Conservation (phyloP, 495 filamentous ascomycete species). For the Trichodelitschia bisporula region DNA sequence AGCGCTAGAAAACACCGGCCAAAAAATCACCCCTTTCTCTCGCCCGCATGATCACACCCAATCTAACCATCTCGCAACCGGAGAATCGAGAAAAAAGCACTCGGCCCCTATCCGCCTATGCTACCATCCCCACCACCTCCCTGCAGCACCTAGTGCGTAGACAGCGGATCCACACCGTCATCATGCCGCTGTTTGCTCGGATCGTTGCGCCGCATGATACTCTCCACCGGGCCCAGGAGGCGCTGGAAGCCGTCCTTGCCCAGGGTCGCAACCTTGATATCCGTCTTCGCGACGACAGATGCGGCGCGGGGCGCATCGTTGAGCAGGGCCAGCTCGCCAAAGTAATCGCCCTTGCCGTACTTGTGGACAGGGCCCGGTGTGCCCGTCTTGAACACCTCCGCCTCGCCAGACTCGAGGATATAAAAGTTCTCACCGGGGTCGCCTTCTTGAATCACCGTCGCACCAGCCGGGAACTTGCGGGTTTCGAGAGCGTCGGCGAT, state of each 20-base stretch:
- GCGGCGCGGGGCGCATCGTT: slow-evolving; percentile 90
- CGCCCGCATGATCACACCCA: no score
- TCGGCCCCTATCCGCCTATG: no score
- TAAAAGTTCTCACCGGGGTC: slow-evolving; percentile 86
- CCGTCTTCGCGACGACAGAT: slow-evolving; percentile 53
- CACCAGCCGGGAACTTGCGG: slow-evolving; percentile 57
- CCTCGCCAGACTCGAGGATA: slow-evolving; percentile 70
- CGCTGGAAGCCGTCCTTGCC: slow-evolving; percentile 90
- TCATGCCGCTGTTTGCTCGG: slow-evolving; percentile 14
- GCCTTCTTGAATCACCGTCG: slow-evolving; percentile 71
- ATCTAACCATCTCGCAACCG: no score
- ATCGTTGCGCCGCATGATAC: slow-evolving; percentile 77
- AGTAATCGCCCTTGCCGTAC: slow-evolving; percentile 85
- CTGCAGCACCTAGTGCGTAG: no score
- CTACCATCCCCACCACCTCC: no score
- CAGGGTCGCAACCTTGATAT: slow-evolving; percentile 82
- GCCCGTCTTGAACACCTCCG: slow-evolving; percentile 51
- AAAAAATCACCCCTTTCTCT: no score
- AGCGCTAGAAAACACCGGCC: no score
- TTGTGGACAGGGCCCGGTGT: slow-evolving; percentile 42
- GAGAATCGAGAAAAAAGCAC: no score
- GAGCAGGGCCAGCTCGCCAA: slow-evolving; percentile 79
- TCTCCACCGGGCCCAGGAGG: slow-evolving; percentile 74
- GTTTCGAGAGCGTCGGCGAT: slow-evolving; percentile 91
- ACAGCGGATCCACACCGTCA: slow-evolving; percentile 10